A percentile compares a stretch with the other conserved stretches of the same genome.
phyloP scores from a whole-genome alignment of 2,329 filamentous ascomycete species.

The Fusarium dlaminii region DNA sequence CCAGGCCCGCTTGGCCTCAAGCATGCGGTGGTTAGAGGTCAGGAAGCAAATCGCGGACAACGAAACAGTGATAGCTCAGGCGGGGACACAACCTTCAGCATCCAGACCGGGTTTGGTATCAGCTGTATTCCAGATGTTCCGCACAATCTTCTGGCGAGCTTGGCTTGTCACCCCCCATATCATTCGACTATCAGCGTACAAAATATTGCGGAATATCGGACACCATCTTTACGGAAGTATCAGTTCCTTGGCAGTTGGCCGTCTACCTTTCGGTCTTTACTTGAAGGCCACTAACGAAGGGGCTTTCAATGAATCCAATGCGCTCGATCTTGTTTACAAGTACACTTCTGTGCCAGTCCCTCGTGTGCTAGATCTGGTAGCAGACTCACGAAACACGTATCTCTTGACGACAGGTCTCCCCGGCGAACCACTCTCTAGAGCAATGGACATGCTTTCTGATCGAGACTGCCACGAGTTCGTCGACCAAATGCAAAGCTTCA shows the following conservation, averaged over 20 bases:
- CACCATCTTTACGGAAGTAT: too few relatives aligned
- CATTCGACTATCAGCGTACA: not conserved
- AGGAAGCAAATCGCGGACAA: not conserved
- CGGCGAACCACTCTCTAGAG: constrained; percentile 2
- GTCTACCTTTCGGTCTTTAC: constrained; percentile 47
- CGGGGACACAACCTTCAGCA: not conserved
- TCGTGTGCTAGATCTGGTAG: constrained; percentile 39
- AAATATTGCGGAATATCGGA: not conserved
- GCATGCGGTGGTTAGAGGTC: not conserved
- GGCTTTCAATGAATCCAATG: constrained; percentile 43
- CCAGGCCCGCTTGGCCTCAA: not conserved
- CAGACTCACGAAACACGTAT: constrained; percentile 28
- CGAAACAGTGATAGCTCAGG: too few relatives aligned
- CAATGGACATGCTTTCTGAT: constrained; percentile 41
- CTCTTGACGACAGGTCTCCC: constrained; percentile 3
- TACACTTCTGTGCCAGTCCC: constrained; percentile 44
- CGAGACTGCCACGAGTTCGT: constrained; percentile 33
- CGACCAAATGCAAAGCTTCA: constrained; percentile 32
- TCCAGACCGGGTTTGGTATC: accelerated
- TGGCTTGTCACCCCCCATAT: not conserved
- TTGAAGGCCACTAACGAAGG: constrained; percentile 35
- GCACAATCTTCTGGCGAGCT: not conserved
- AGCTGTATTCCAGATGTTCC: not conserved
- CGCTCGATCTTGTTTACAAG: constrained; percentile 35
- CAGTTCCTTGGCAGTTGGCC: constrained; percentile 17